Conservation (phyloP, 208 protist genomes). For the Acanthamoeba castellanii region DNA sequence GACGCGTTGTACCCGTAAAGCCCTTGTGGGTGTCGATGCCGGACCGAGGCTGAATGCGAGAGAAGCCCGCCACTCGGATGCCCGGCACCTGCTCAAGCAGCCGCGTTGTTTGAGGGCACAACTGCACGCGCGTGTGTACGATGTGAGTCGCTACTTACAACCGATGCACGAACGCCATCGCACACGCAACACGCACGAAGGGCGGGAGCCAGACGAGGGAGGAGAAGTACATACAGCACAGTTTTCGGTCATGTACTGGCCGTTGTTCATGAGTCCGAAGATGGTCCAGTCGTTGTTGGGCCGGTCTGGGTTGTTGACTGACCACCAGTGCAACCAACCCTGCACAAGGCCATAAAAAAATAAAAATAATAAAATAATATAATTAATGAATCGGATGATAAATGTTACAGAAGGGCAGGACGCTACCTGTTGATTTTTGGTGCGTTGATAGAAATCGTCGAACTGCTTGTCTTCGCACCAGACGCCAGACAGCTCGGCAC, state of each 20-base stretch:
- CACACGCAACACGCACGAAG: background rate
- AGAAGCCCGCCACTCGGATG: slow-evolving; percentile 69
- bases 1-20: background rate
- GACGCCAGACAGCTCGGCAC: slow-evolving; percentile 39
- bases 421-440: slow-evolving; percentile 63
- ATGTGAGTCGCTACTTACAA: background rate
- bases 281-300: slow-evolving; percentile 75
- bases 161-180: background rate
- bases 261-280: slow-evolving; percentile 72
- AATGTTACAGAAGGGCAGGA: too few species aligned
- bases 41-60: slow-evolving; percentile 58
- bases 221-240: background rate
- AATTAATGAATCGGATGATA: too few species aligned
- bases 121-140: background rate
- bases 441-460: slow-evolving; percentile 65
- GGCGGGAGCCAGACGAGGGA: background rate
- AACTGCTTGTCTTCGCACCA: slow-evolving; percentile 73
- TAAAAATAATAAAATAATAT: background rate
- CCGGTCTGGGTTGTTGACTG: slow-evolving; percentile 60
- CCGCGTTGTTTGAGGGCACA: slow-evolving; percentile 63
- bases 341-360: background rate
- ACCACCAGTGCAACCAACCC: slow-evolving; percentile 77
- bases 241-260: slow-evolving; percentile 74
- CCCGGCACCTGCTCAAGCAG: slow-evolving; percentile 67
- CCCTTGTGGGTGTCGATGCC: slow-evolving; percentile 76